Evolutionary conservation across 2,329 filamentous ascomycete species (phyloP), one percentile per base, ranked within the genome.

Genomic region (Pseudophaeomoniella oleicola): DNA sequence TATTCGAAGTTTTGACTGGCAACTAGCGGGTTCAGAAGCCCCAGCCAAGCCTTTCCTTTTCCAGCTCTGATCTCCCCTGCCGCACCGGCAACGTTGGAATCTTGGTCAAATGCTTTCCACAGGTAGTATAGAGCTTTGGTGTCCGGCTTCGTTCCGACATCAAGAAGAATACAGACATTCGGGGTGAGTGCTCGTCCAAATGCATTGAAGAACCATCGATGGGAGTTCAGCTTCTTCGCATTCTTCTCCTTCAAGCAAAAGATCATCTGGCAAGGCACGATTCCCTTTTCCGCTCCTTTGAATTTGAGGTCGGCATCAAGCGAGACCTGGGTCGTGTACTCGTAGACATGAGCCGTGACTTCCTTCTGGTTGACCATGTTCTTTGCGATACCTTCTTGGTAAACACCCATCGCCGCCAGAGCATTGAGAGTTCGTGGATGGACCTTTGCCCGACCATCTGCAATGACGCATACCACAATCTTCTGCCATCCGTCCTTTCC

Each of bases 1-100:
- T 98, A 98, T 64, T 98, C 90, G 47, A 98, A 98, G 56, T 98
- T 98, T 51, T 98, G 90, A 32, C 86, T 93, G 0, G 90, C 90
- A 12, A 98, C 88, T 4, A 98, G 68, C 0, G 90, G 90, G 50
- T 98, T 98, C 32, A 98, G 65, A 12, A 98, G 69, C 43, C 88
- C 85, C 4, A 76, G 65, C 52, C 85, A 87, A 16, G 72, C 77
- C 46, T 79, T 84, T 5, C 90, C 90, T 57, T 94, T 93, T 62
- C 93, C 93, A 1, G 90, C 90, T 55, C 88, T 94, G 59, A 98
- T 98, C 58, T 98, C 90, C 46, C 90, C 90, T 44, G 90, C 94
- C 16, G 90, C 90, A 34, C 90, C 92, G 0, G 88, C 90, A 16
- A 98, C 90, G 47, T 88, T 96, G 4, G 90, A 96, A 60, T 98